phyloP scores from a whole-genome alignment of 2,329 filamentous ascomycete species.

The Hymenoscyphus occultus region DNA sequence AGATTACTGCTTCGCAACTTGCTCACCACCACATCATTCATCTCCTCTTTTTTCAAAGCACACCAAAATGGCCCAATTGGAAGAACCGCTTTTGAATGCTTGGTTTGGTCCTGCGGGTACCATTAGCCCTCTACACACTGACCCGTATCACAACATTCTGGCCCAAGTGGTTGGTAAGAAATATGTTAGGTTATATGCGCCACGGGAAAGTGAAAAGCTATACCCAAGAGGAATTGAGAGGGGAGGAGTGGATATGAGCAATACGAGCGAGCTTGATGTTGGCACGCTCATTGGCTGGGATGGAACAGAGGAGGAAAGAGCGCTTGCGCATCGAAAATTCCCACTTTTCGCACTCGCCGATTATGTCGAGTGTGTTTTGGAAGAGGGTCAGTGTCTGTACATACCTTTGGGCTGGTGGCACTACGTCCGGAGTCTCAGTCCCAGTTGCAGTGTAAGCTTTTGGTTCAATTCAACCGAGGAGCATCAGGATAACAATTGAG shows the following conservation, averaged over 20 bases:
- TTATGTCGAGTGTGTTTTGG: conserved; percentile 70
- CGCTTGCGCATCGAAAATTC: conserved; percentile 24
- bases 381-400: conserved; percentile 80
- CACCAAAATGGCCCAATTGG: conserved; percentile 41
- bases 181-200: conserved; percentile 85
- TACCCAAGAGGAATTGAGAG: conserved; percentile 61
- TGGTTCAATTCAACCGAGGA: conserved; percentile 68
- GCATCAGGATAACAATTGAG: not conserved
- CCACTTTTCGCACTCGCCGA: conserved; percentile 23
- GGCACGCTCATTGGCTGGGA: conserved; percentile 65
- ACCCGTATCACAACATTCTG: conserved; percentile 90
- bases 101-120: conserved; percentile 90
- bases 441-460: conserved; percentile 93
- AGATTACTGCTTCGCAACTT: conserved; percentile 76
- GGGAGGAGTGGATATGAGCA: conserved; percentile 81
- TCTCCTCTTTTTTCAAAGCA: conserved; percentile 45
- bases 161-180: conserved; percentile 87
- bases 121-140: conserved; percentile 89
- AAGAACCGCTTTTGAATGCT: conserved; percentile 73
- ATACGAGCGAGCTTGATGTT: conserved; percentile 79
- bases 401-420: conserved; percentile 98
- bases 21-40: conserved; percentile 53
- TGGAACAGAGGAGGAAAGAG: conserved; percentile 25
- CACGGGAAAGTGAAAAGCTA: conserved; percentile 55
- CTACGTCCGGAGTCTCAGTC: conserved; percentile 80